Evolutionary conservation across 768 basidiomycete species (phyloP), one percentile per base, ranked within the genome.

Genomic region (Tricholomella constricta): DNA sequence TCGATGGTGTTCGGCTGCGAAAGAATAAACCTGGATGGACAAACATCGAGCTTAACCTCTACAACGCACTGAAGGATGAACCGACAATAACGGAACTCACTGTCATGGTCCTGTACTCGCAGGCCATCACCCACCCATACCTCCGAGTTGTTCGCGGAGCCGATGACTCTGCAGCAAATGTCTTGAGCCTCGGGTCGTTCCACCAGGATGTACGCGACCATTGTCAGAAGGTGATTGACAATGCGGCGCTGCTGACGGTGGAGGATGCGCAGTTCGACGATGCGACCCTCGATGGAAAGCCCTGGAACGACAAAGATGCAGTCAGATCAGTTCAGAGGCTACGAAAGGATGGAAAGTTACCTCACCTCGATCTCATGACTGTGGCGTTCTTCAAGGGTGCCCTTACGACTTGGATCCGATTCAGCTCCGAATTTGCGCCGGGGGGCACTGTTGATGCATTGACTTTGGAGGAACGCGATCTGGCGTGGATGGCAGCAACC

Each of bases 31-130:
- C 40, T 20, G 34, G 11, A 8, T 58, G 47, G 1, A 46, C 34
- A 19, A 51, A 48, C 1, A 65, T 55, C 25, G 67, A 72, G 29
- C 5, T 45, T 3, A 71, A 72, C 53, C 15, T 70, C 3, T 57
- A 51, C 34, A 52, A 60, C 2, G 68, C 59, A 2, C 61, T 73
- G 2, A 27, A 63, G 7, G 61, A 67, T 47, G 46, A 25, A 11
- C 29, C 60, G 25, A 74, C 69, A 12, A 49, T 58, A 12, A 62
- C 66, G 1, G 71, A 73, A 43, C 58, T 74, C 9, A 53, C 47
- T 29, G 65, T 58, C 11, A 32, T 71, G 11, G 49, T 54, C 2
- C 17, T 69, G 0, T 72, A 69, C 48, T 15, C 52, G 15, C 57
- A 68, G 44, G 44, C 57, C n/a, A 51, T 73, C 31, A 58, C 54